Percentiles rank a stretch among this genome's conserved stretches.
phyloP scores from a whole-genome alignment of 306 rosid species.

The Macrotyloma uniflorum region DNA sequence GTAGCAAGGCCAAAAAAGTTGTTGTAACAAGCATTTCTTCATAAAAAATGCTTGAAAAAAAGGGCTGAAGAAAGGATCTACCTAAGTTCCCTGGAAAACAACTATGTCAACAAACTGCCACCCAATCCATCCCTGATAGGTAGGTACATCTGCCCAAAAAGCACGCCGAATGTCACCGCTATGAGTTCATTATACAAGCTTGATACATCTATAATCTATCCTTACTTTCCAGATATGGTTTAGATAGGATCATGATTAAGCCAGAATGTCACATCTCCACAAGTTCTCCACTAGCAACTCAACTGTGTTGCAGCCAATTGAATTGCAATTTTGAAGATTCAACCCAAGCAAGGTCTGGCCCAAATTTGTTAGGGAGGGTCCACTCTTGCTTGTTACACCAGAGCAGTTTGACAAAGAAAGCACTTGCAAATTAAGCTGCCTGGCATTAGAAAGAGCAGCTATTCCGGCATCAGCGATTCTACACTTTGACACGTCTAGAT shows the following conservation, averaged over 20 bases:
- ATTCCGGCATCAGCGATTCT: background rate
- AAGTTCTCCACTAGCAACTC: constrained; percentile 1
- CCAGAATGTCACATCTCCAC: constrained; percentile 19
- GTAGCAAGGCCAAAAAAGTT: constrained; percentile 1
- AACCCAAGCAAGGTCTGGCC: background rate
- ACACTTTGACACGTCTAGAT: constrained; percentile 8
- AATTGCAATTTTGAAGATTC: constrained; percentile 14
- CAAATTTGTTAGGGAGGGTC: background rate
- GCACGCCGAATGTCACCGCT: background rate
- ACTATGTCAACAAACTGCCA: background rate
- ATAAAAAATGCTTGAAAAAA: constrained; percentile 5
- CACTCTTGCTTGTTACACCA: constrained; percentile 4
- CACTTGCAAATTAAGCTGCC: constrained; percentile 2
- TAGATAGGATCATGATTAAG: background rate
- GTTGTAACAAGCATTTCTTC: background rate
- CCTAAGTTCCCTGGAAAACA: constrained; percentile 9
- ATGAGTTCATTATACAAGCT: background rate
- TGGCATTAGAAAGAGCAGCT: constrained; percentile 5
- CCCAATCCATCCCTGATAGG: background rate
- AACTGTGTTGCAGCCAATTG: background rate
- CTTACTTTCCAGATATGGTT: background rate
- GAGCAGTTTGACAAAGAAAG: constrained; percentile 11
- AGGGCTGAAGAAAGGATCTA: background rate
- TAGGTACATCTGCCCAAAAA: background rate
- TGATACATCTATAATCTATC: background rate